Percentiles rank a stretch among this genome's conserved stretches.
These are phyloP conservation scores for Bertia moriformis DNA, from an alignment of 2,329 filamentous ascomycete genomes.

Conservation along the genomic window DNA sequence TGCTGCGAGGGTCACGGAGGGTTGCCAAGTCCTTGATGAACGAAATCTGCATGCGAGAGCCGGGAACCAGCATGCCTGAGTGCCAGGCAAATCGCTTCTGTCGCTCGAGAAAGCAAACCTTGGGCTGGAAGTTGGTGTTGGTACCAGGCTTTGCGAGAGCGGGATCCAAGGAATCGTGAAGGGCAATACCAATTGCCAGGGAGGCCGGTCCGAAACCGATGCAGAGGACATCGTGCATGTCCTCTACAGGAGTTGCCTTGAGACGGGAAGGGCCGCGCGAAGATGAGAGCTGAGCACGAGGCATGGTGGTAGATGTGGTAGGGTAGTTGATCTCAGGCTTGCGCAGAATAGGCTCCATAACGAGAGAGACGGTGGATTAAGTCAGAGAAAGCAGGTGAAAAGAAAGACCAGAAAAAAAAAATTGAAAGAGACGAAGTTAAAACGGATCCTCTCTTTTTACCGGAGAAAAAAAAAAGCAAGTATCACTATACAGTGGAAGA, in stretches of 20 bases:
- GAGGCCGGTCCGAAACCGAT: constrained; percentile 88
- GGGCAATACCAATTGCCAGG: constrained; percentile 73
- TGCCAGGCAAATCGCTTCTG: constrained; percentile 81
- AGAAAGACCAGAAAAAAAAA: neutral
- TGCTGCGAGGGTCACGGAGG: constrained; percentile 69
- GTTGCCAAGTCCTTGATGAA: constrained; percentile 94
- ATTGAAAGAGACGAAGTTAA: neutral
- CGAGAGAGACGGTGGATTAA: constrained; percentile 1
- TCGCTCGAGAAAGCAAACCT: constrained; percentile 76
- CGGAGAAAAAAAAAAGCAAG: no score
- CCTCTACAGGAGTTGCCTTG: constrained; percentile 36
- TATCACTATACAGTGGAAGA: no score
- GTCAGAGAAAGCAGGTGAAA: neutral
- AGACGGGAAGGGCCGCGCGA: constrained; percentile 23
- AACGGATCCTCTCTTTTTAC: no score
- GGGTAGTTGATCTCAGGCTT: constrained; percentile 2
- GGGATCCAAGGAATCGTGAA: constrained; percentile 61
- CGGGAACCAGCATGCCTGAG: constrained; percentile 83
- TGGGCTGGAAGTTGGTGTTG: constrained; percentile 32
- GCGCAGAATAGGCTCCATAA: constrained; percentile 3
- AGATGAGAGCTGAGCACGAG: neutral
- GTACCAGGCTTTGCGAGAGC: constrained; percentile 26
- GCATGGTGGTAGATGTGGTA: no score
- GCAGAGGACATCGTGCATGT: constrained; percentile 73
- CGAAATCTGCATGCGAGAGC: constrained; percentile 92